Conservation (phyloP, 2,329 filamentous ascomycete genomes). For the Stachybotrys elegans region DNA sequence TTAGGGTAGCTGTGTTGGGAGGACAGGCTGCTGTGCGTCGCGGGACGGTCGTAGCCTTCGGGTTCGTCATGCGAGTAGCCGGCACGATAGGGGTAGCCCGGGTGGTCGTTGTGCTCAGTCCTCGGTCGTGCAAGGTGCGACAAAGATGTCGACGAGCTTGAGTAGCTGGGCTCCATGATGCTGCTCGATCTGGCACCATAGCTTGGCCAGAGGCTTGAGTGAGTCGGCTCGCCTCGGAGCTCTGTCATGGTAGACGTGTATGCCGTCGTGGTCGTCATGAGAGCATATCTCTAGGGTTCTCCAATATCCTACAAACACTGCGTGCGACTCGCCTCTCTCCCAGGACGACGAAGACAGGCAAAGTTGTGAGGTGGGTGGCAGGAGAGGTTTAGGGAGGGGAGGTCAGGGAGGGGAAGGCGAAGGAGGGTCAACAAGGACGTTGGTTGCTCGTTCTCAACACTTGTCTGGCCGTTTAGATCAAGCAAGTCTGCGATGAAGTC, state of each 20-base stretch:
- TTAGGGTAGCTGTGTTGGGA: conserved; percentile 49
- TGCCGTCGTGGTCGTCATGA: conserved; percentile 57
- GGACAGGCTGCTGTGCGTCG: conserved; percentile 35
- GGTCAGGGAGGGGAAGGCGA: conserved; percentile 11
- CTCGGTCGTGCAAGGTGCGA: conserved; percentile 46
- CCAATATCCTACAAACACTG: no score
- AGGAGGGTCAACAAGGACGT: no score
- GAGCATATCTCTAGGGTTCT: conserved; percentile 41
- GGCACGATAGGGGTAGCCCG: conserved; percentile 45
- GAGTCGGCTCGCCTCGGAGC: conserved; percentile 54
- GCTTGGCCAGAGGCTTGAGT: conserved; percentile 53
- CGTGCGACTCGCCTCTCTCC: no score
- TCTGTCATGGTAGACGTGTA: conserved; percentile 60
- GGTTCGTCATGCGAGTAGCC: conserved; percentile 51
- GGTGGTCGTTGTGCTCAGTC: conserved; percentile 45
- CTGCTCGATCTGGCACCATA: conserved; percentile 49
- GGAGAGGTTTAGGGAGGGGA: conserved; percentile 6
- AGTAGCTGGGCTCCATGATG: conserved; percentile 44
- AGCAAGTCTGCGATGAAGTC: conserved; percentile 35
- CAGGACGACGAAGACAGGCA: no score
- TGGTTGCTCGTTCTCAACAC: no score
- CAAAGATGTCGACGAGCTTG: conserved; percentile 38
- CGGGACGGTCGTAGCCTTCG: conserved; percentile 44
- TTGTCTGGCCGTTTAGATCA: no score
- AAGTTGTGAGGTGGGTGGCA: neutral